phyloP scores from a whole-genome alignment of 495 filamentous ascomycete genomes.

The Choiromyces venosus region DNA sequence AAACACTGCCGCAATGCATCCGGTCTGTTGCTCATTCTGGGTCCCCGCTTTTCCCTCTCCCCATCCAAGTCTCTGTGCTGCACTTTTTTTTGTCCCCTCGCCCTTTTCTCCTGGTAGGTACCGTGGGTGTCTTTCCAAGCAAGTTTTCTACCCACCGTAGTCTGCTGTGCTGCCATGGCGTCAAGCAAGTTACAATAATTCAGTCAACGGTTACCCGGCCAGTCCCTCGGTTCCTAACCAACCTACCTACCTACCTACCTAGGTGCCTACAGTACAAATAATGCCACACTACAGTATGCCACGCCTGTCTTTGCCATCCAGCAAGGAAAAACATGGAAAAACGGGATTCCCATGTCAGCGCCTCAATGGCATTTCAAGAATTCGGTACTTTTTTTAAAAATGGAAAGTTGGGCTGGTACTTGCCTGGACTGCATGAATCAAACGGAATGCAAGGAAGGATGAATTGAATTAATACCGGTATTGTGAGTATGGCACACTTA shows the following conservation, averaged over 20 bases:
- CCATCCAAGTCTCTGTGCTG: background rate
- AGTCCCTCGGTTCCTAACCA: background rate
- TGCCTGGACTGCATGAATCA: no score
- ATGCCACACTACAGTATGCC: background rate
- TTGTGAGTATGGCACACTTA: no score
- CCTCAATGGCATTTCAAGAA: background rate
- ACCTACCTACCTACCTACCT: no score
- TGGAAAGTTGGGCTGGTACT: background rate
- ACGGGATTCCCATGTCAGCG: background rate
- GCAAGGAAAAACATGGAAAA: background rate
- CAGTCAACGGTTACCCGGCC: background rate
- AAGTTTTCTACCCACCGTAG: background rate
- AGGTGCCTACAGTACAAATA: no score
- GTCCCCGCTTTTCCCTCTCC: background rate
- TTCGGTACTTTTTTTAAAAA: background rate
- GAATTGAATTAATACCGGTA: no score
- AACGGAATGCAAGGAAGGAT: no score
- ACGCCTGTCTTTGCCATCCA: background rate
- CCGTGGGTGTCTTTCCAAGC: background rate
- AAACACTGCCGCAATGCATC: background rate
- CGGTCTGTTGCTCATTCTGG: background rate
- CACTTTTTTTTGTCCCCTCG: background rate
- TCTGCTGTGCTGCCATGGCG: background rate
- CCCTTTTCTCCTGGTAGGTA: background rate
- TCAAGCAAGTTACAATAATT: background rate